Percentiles rank a stretch among this genome's conserved stretches.
Evolutionary conservation across 768 basidiomycete genomes (phyloP).

Genomic region (Termitomyces heimii): DNA sequence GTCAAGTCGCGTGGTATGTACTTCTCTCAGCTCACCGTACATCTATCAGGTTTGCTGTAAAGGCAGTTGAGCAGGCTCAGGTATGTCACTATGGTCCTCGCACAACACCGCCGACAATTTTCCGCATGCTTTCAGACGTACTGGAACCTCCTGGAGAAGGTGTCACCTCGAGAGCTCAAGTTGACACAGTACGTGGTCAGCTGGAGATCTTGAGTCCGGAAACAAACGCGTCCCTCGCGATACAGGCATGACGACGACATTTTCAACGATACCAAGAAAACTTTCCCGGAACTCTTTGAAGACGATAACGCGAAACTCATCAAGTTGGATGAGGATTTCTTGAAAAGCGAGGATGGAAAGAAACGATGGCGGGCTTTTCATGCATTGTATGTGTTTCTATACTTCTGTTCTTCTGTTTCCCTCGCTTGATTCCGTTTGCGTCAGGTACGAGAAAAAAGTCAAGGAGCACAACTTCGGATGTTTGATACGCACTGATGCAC

Average conservation of each 20-base stretch:
- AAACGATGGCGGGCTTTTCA: slow-evolving; percentile 89
- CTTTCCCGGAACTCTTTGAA: slow-evolving; percentile 76
- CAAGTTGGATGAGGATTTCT: slow-evolving; percentile 82
- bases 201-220: not conserved
- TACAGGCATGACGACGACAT: slow-evolving; percentile 87
- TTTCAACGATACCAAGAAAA: slow-evolving; percentile 62
- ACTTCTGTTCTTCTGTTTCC: not conserved
- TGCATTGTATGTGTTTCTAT: slow-evolving; percentile 38
- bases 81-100: slow-evolving; percentile 33
- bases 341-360: slow-evolving; percentile 88
- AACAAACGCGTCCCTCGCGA: not conserved
- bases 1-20: not conserved
- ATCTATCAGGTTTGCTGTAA: slow-evolving; percentile 77
- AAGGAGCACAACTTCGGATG: slow-evolving; percentile 98
- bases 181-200: slow-evolving; percentile 68
- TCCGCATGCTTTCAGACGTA: slow-evolving; percentile 58
- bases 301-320: slow-evolving; percentile 38
- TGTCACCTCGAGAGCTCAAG: slow-evolving; percentile 68
- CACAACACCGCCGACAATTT: not conserved
- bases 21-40: not conserved
- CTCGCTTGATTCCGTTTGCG: not conserved
- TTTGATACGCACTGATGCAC: slow-evolving; percentile 76
- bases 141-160: slow-evolving; percentile 86
- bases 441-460: slow-evolving; percentile 83
- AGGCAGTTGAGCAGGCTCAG: slow-evolving; percentile 95